Conservation (phyloP, 2,329 filamentous ascomycete species). For the Tolypocladium ovalisporum region DNA sequence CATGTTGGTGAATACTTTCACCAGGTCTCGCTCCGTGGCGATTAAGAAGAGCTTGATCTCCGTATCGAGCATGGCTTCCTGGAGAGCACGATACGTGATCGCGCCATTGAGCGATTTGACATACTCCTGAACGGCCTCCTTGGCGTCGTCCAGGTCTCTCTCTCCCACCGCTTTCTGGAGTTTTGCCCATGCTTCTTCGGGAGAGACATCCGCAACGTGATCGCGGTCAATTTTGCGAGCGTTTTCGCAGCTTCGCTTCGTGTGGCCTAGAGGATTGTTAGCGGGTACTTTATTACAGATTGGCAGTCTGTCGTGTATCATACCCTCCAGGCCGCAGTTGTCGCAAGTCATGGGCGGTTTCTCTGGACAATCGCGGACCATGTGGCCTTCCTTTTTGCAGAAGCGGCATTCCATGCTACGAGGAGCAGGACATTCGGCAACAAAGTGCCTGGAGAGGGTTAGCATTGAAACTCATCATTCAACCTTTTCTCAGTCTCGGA, state of each 20-base stretch:
- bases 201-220: conserved; percentile 33
- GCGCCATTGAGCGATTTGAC: conserved; percentile 45
- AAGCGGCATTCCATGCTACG: conserved; percentile 25
- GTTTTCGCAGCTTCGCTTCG: conserved; percentile 42
- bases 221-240: conserved; percentile 47
- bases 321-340: conserved; percentile 52
- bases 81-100: conserved; percentile 48
- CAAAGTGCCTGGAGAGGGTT: conserved; percentile 14
- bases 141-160: conserved; percentile 51
- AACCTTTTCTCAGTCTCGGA: background rate
- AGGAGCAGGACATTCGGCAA: conserved; percentile 23
- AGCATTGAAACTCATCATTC: conserved; percentile 1
- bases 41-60: conserved; percentile 50
- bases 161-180: conserved; percentile 40
- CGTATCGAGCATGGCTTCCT: conserved; percentile 45
- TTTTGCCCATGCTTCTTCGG: conserved; percentile 47
- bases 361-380: conserved; percentile 51
- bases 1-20: conserved; percentile 56
- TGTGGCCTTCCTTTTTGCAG: conserved; percentile 41
- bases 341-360: conserved; percentile 45
- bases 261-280: conserved; percentile 36
- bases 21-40: conserved; percentile 43
- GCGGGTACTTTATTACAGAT: background rate
- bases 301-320: conserved; percentile 3
- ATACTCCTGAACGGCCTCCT: conserved; percentile 48